phyloP scores from a whole-genome alignment of 2,329 filamentous ascomycete species.

The Ophidiomyces ophidiicola region DNA sequence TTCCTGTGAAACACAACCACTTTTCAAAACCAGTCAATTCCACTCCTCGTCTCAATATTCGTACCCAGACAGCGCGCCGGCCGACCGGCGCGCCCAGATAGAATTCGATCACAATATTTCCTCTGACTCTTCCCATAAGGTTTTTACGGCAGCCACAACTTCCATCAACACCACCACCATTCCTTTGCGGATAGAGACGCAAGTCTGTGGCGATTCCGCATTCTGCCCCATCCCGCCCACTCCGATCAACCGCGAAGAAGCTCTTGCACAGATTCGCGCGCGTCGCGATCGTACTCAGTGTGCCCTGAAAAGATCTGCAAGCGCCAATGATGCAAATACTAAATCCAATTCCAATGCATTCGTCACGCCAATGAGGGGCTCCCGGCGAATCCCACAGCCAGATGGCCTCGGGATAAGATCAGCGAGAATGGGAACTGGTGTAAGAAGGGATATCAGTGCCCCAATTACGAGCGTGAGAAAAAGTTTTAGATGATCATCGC shows the following conservation, averaged over 20 bases:
- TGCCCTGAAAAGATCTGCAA: conserved; percentile 29
- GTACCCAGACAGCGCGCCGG: not conserved
- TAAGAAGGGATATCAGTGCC: conserved; percentile 28
- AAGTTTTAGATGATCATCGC: conserved; percentile 18
- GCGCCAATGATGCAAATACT: conserved; percentile 27
- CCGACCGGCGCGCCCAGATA: not conserved
- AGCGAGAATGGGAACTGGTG: not conserved
- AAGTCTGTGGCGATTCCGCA: conserved; percentile 15
- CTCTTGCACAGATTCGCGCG: conserved; percentile 39
- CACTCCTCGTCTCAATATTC: not conserved
- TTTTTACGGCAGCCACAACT: conserved; percentile 12
- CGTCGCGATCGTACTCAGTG: conserved; percentile 34
- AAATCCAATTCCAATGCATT: conserved; percentile 16
- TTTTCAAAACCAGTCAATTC: not conserved
- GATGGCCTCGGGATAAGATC: conserved; percentile 10
- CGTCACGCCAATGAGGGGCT: conserved; percentile 10
- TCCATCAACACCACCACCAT: conserved; percentile 23
- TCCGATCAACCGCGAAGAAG: conserved; percentile 37
- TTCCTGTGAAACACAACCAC: not conserved
- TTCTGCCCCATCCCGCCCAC: conserved; percentile 28
- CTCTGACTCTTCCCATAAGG: not conserved
- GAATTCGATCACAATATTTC: conserved; percentile 1
- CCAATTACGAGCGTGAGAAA: conserved; percentile 20
- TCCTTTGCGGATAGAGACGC: conserved; percentile 24
- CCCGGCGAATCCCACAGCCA: conserved; percentile 25